Base-by-base conservation (phyloP, 1,284 basidiomycete genomes). In the Microbotryum intermedium region DNA sequence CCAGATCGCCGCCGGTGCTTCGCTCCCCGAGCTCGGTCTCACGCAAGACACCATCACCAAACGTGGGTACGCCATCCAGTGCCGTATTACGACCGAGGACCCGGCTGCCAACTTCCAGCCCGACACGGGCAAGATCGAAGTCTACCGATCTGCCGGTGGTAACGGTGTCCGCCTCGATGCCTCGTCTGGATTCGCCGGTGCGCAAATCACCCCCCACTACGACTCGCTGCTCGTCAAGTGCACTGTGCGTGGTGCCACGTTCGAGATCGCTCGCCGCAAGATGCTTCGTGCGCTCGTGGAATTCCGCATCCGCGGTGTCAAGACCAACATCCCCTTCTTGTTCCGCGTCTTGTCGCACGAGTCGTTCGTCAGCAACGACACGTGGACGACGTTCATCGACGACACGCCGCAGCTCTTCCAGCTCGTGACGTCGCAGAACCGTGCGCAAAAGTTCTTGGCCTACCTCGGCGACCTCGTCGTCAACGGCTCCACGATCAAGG, bases 341-440 rank as follows among this genome's bases (percentile, higher is more conserved):
- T 95, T 98, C 84, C 88, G 93, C 66, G 83, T 99, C 29, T 80
- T 99, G 69, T 97, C 94, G n/a, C 91, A 98, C 76, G 91, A 94
- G 70, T 84, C 93, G 67, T 98, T 97, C 78, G 88, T 97, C 70
- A 86, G 84, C 48, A 92, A 92, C 64, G 88, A 90, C 79, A 97
- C 95, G 23, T 99, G 95, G 95, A 99, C 92, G 4, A 97, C 93
- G 25, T 97, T 97, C 80, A 98, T 99, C 75, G 95, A 99, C 74
- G 95, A 99, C 77, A 97, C 93, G 4, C 94, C 90, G 42, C 93
- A 97, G 74, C 84, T 98, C 68, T 98, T 98, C 86, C 95, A 94
- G 77, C 84, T 98, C 62, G 92, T 98, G 7, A 89, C 90, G 73
- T 93, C 88, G 72, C 92, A 94, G 78, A 99, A 98, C 78, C 89